Evolutionary conservation across 1,284 basidiomycete species (phyloP).

Genomic region (Mycosarcoma maydis): DNA sequence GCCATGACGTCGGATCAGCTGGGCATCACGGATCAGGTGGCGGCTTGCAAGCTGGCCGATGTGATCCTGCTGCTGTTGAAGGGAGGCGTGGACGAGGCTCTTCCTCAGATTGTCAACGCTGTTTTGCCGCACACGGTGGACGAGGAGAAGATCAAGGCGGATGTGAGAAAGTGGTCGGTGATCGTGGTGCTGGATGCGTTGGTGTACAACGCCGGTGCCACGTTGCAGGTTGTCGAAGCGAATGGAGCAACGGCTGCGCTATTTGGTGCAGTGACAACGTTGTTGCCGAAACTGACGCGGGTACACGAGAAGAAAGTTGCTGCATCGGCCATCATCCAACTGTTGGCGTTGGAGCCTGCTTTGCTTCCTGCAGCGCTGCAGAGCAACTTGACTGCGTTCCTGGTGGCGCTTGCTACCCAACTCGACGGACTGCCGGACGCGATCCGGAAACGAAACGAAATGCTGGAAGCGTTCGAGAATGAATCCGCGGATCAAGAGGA

Average conservation of each 20-base stretch:
- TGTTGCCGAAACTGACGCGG: constrained; percentile 76
- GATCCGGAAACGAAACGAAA: constrained; percentile 55
- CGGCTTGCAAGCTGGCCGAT: constrained; percentile 86
- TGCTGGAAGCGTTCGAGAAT: constrained; percentile 60
- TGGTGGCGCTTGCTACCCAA: constrained; percentile 50
- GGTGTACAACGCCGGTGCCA: constrained; percentile 82
- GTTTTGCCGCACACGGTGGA: constrained; percentile 47
- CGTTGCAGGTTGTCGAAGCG: constrained; percentile 79
- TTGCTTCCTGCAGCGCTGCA: constrained; percentile 49
- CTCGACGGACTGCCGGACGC: constrained; percentile 57
- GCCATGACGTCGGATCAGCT: constrained; percentile 78
- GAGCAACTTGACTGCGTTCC: constrained; percentile 51
- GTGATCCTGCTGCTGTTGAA: constrained; percentile 81
- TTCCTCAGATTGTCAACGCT: constrained; percentile 51
- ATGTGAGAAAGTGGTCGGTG: constrained; percentile 80
- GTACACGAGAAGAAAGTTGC: constrained; percentile 90
- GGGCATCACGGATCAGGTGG: constrained; percentile 75
- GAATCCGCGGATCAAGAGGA: constrained; percentile 55
- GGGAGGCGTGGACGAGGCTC: constrained; percentile 72
- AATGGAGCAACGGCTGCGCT: constrained; percentile 74
- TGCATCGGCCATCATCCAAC: constrained; percentile 73
- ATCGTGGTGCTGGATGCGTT: constrained; percentile 84
- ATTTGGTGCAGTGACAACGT: constrained; percentile 78
- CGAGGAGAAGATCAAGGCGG: constrained; percentile 71
- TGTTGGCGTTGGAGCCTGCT: constrained; percentile 51